Evolutionary conservation across 331 rosid species (phyloP).

Genomic region (Phaseolus coccineus): DNA sequence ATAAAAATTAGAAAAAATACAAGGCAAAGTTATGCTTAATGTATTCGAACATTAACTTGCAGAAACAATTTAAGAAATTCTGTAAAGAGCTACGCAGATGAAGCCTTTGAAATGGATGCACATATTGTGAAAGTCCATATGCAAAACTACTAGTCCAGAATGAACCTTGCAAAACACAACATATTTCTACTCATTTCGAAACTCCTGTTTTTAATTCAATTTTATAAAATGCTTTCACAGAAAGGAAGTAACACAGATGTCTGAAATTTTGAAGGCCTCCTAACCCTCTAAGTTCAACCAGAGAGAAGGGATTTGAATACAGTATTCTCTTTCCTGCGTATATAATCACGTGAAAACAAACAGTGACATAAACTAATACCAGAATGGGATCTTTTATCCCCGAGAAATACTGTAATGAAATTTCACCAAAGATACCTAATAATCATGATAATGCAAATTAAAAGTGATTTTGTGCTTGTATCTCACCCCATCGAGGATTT

Average conservation of each 20-base stretch:
- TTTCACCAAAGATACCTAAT: not conserved
- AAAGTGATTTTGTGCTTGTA: conserved; percentile 6
- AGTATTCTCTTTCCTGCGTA: not conserved
- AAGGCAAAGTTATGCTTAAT: not conserved
- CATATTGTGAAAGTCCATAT: not conserved
- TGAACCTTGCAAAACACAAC: not conserved
- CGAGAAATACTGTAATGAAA: not conserved
- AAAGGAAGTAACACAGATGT: not conserved
- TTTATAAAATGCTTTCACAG: not conserved
- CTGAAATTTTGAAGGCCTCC: not conserved
- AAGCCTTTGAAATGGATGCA: conserved; percentile 9
- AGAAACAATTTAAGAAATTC: not conserved
- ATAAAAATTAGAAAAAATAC: not conserved
- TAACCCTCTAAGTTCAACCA: not conserved
- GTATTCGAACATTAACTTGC: not conserved
- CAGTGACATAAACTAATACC: not conserved
- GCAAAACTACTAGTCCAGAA: not conserved
- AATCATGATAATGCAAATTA: conserved; percentile 33
- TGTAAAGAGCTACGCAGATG: not conserved
- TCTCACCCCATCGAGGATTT: conserved; percentile 76
- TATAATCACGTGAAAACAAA: not conserved
- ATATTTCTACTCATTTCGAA: not conserved
- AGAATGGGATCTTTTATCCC: not conserved
- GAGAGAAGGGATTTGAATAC: not conserved
- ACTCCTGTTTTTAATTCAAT: not conserved